phyloP scores from a whole-genome alignment of 495 filamentous ascomycete genomes.

The Evernia prunastri region DNA sequence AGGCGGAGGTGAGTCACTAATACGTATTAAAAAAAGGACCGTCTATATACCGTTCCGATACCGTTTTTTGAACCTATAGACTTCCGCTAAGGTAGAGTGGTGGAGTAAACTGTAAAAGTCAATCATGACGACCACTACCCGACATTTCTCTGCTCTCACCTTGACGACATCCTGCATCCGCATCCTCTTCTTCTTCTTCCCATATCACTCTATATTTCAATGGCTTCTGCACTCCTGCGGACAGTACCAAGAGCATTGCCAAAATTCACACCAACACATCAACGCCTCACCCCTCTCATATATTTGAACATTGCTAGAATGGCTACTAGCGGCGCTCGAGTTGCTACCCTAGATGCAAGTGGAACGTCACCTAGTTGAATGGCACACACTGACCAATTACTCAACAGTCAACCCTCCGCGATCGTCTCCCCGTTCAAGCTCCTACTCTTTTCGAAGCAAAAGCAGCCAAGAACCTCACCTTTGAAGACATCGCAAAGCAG shows the following conservation, averaged over 20 bases:
- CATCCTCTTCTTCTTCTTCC: slow-evolving; percentile 13
- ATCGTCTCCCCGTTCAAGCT: slow-evolving; percentile 60
- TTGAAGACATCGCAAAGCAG: slow-evolving; percentile 68
- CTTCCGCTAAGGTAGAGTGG: too few species aligned
- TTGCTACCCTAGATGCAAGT: slow-evolving; percentile 30
- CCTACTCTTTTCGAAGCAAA: slow-evolving; percentile 81
- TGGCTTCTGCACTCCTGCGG: slow-evolving; percentile 1
- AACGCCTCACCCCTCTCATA: not conserved
- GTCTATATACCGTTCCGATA: too few species aligned
- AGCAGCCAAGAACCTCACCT: slow-evolving; percentile 64
- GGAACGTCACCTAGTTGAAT: not conserved
- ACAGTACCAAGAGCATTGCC: slow-evolving; percentile 13
- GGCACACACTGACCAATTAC: slow-evolving; percentile 3
- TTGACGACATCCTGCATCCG: not conserved
- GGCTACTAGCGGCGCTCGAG: slow-evolving; percentile 19
- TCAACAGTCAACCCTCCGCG: slow-evolving; percentile 31
- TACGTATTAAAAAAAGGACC: too few species aligned
- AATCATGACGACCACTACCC: slow-evolving; percentile 1
- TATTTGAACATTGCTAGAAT: slow-evolving; percentile 20
- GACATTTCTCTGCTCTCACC: not conserved
- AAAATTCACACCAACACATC: not conserved
- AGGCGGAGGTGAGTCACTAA: too few species aligned
- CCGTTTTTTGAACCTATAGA: too few species aligned
- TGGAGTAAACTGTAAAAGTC: too few species aligned
- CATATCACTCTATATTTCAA: not conserved